phyloP scores from a whole-genome alignment of 352 stramenopile species.

The Albugo candida region DNA sequence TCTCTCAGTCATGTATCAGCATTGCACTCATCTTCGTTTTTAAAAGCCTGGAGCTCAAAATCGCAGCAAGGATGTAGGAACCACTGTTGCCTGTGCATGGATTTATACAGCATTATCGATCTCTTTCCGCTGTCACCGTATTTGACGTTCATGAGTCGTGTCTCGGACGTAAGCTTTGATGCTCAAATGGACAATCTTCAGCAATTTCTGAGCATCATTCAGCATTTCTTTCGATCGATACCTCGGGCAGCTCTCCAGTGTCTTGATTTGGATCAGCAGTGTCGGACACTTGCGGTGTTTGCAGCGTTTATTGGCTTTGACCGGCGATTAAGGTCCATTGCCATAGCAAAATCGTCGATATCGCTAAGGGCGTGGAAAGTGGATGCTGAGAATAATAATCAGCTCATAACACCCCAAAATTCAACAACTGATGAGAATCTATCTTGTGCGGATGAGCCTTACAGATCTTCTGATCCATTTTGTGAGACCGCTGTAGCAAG shows the following conservation, averaged over 20 bases:
- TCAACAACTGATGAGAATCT: conserved; percentile 1
- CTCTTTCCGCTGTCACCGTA: too few relatives aligned
- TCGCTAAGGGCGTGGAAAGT: conserved; percentile 9
- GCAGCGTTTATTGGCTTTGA: conserved; percentile 23
- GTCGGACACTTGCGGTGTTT: conserved; percentile 21
- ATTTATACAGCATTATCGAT: too few relatives aligned
- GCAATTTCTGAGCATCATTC: too few relatives aligned
- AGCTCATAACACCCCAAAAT: background rate
- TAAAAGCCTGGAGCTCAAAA: too few relatives aligned
- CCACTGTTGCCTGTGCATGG: too few relatives aligned
- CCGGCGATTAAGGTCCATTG: conserved; percentile 11
- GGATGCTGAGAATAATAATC: conserved; percentile 1
- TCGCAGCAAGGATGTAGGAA: too few relatives aligned
- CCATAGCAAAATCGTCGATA: conserved; percentile 7
- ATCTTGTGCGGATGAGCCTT: background rate
- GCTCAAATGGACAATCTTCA: too few relatives aligned
- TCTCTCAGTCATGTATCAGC: too few relatives aligned
- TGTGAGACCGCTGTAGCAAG: background rate
- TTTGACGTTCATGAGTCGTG: too few relatives aligned
- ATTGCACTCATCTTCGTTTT: too few relatives aligned
- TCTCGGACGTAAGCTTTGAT: too few relatives aligned
- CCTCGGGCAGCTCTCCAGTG: conserved; percentile 10
- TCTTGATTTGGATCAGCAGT: conserved; percentile 18
- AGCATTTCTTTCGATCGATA: too few relatives aligned
- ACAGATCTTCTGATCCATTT: background rate